These are phyloP conservation scores for Rhizopus arrhizus DNA, from an alignment of 371 early-diverging fungal species.

Conservation along the genomic window DNA sequence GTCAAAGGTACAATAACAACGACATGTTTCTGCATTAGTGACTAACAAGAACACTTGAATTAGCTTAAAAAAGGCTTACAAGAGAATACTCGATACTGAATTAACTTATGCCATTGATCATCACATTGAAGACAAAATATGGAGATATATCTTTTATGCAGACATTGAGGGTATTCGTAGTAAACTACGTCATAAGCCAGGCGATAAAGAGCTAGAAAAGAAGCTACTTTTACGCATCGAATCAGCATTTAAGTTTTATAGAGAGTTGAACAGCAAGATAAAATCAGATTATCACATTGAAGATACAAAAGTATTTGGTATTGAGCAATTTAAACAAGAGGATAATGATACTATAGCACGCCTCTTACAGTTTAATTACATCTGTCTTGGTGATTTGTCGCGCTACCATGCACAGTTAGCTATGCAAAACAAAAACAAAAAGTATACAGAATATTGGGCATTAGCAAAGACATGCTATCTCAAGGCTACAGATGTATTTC, in stretches of 20 bases:
- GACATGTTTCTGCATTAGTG: not conserved
- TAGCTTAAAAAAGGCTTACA: conserved; percentile 44
- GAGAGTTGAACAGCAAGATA: conserved; percentile 39
- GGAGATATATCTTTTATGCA: conserved; percentile 54
- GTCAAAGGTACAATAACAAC: conserved; percentile 36
- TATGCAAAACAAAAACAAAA: conserved; percentile 17
- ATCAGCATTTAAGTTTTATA: conserved; percentile 45
- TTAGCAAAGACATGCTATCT: conserved; percentile 45
- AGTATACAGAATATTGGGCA: conserved; percentile 33
- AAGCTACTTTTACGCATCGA: conserved; percentile 34
- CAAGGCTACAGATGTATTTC: conserved; percentile 46
- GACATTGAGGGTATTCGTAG: conserved; percentile 43
- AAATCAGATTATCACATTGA: conserved; percentile 36
- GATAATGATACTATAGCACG: conserved; percentile 36
- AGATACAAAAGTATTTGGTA: conserved; percentile 44
- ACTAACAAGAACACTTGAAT: not conserved
- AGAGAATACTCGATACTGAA: conserved; percentile 35
- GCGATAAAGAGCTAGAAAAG: conserved; percentile 24
- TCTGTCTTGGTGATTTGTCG: conserved; percentile 55
- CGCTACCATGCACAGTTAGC: conserved; percentile 49
- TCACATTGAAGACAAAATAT: conserved; percentile 51
- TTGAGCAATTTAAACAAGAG: conserved; percentile 28
- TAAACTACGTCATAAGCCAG: conserved; percentile 38
- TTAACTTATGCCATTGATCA: conserved; percentile 36
- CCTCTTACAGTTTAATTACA: conserved; percentile 46